Base-by-base conservation (phyloP, 1,284 basidiomycete genomes). In the Malassezia arunalokei region DNA sequence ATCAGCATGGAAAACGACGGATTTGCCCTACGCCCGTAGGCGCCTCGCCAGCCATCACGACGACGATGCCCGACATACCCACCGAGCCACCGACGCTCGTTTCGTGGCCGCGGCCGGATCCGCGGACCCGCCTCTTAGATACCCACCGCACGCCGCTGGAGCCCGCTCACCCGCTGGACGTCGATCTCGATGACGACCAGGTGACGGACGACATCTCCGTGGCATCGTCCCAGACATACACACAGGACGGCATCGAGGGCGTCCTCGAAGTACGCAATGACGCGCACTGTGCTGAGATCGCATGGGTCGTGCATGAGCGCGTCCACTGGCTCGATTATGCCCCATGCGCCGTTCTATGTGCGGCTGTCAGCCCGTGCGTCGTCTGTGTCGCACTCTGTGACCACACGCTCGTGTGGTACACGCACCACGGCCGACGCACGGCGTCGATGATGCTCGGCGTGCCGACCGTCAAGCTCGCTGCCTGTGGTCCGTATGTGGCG, bases 251-350 rank as follows among this genome's bases (percentile, higher is more conserved):
- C 54, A 66, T 82, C 11, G 20, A 24, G 11, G 33, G 33, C 33
- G 33, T 35, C 33, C 75, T 94, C 40, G 87, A 94, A 67, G 86
- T 78, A 0, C 78, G 82, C 59, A 95, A 98, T 76, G 78, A 82
- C 27, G 82, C 37, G 11, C 11, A 83, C 50, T 78, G 78, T 20
- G 46, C 51, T 14, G 49, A 78, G 28, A 76, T 79, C 12, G 29
- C 24, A 3, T 47, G 32, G 40, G 31, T 32, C 20, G 24, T 17
- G 17, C 24, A 31, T 17, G 52, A 40, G 20, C 24, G 39, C 1
- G 47, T 45, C 11, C 47, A 27, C 17, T 96, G 91, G 90, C 72
- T 90, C 47, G 89, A 95, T 73, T 95, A 86, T 73, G 66, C 89
- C 7, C 81, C 85, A 1, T 80, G 80, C 0, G 82, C 83, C 6